Evolutionary conservation across 1,284 basidiomycete species (phyloP), one percentile per base, ranked within the genome.

Genomic region (Baeospora myosura): DNA sequence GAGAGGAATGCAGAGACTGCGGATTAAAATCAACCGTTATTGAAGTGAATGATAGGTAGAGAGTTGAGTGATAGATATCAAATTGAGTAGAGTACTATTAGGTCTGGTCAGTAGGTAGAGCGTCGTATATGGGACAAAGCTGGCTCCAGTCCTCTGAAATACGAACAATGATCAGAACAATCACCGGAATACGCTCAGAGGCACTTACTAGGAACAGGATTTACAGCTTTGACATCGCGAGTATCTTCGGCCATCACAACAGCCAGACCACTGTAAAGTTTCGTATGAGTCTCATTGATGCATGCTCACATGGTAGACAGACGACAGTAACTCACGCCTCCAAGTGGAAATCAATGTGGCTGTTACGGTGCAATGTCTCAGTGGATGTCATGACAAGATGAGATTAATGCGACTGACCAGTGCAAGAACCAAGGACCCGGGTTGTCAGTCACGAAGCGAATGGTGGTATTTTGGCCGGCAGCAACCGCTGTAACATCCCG

Each of bases 351-450:
- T 40, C 38, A 14, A 40, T 40, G 21, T 40, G 38, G 26, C 38
- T 40, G 22, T 12, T n/a, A n/a, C n/a, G n/a, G n/a, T n/a, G n/a
- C n/a, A n/a, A 34, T 34, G n/a, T 11, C 18, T 34, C 4, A 30
- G 28, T 5, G 16, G 16, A 4, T 30, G 28, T 30, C 28, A 30
- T 12, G 28, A 30, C 12, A 30, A 16, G 28, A 16, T 14, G 18
- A 20, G 21, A 20, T 30, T 16, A 25, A 29, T 31, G 22, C 24
- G 36, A 54, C 60, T 41, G 32, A 68, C 68, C 69, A 71, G 48
- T 71, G 69, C 48, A 71, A 45, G 43, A 71, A 63, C 70, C 68
- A 71, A 23, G 64, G 56, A 2, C 66, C 64, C 0, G 56, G 24
- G 29, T 68, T 67, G 39, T 68, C 56, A 2, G 66, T 62, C 28